A percentile compares a stretch with the other conserved stretches of the same genome.
phyloP scores from a whole-genome alignment of 208 protist genomes.

The Wallacemonas rigidus region DNA sequence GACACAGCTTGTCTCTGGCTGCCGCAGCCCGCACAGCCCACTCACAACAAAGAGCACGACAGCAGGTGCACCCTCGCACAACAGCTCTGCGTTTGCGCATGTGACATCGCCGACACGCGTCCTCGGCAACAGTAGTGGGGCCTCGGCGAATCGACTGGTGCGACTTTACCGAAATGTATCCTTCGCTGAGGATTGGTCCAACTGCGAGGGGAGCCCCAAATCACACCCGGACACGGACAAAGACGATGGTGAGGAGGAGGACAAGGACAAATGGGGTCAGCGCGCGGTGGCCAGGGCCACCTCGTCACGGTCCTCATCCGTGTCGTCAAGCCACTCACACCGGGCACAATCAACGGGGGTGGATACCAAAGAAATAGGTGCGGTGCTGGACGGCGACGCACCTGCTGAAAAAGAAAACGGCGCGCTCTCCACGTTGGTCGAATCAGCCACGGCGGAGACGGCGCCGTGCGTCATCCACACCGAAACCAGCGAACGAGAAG shows the following conservation, averaged over 20 bases:
- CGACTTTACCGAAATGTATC: neutral
- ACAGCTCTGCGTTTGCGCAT: neutral
- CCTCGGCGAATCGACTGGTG: neutral
- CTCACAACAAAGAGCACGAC: too few species aligned
- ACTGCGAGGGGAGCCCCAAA: neutral
- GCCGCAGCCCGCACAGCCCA: neutral
- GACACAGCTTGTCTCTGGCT: neutral
- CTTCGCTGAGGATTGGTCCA: neutral
- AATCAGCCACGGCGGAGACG: neutral
- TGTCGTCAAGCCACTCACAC: too few species aligned
- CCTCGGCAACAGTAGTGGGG: neutral
- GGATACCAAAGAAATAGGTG: too few species aligned
- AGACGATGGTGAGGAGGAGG: neutral
- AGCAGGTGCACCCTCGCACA: neutral
- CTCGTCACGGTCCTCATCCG: too few species aligned
- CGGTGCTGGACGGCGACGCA: too few species aligned
- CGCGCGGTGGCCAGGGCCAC: too few species aligned
- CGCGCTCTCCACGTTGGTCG: too few species aligned
- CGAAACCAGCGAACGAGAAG: neutral
- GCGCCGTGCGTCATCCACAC: neutral
- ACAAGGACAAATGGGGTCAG: neutral
- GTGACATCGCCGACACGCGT: neutral
- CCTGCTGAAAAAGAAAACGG: too few species aligned
- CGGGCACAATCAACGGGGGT: too few species aligned
- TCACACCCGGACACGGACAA: neutral